Conservation (phyloP, 2,329 filamentous ascomycete genomes). For the Aspergillus pseudoglaucus region DNA sequence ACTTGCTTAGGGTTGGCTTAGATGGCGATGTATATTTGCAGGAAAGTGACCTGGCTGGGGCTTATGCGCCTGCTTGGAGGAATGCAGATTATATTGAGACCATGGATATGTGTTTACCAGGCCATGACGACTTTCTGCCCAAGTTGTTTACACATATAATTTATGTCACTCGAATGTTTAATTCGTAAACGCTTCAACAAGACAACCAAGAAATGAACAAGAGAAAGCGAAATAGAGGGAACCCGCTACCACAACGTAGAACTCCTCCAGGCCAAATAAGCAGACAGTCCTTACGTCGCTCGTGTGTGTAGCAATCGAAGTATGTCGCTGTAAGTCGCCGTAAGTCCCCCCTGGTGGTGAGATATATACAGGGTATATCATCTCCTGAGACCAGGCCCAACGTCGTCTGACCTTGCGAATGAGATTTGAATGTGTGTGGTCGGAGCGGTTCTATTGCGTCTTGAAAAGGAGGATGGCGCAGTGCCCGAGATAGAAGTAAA, state of each 20-base stretch:
- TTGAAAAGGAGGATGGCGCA: conserved; percentile 98
- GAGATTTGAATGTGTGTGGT: neutral
- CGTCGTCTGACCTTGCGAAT: neutral
- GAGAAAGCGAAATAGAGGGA: neutral
- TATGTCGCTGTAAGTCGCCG: neutral
- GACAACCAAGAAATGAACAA: neutral
- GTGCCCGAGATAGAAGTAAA: conserved; percentile 99
- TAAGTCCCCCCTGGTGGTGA: neutral
- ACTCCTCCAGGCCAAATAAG: neutral
- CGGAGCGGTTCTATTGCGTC: conserved; percentile 61
- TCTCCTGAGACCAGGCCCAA: neutral
- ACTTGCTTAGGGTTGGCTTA: neutral
- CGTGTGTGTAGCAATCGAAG: neutral
- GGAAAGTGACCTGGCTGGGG: no score
- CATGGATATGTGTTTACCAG: neutral
- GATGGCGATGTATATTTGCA: no score
- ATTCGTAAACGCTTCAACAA: neutral
- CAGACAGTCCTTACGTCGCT: neutral
- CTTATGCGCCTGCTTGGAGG: no score
- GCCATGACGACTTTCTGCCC: neutral
- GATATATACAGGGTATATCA: neutral
- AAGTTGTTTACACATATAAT: no score
- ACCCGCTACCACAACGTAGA: neutral
- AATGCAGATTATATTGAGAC: no score
- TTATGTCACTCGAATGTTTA: neutral